Conservation (phyloP, 208 protist species). For the Acanthamoeba lugdunensis region DNA sequence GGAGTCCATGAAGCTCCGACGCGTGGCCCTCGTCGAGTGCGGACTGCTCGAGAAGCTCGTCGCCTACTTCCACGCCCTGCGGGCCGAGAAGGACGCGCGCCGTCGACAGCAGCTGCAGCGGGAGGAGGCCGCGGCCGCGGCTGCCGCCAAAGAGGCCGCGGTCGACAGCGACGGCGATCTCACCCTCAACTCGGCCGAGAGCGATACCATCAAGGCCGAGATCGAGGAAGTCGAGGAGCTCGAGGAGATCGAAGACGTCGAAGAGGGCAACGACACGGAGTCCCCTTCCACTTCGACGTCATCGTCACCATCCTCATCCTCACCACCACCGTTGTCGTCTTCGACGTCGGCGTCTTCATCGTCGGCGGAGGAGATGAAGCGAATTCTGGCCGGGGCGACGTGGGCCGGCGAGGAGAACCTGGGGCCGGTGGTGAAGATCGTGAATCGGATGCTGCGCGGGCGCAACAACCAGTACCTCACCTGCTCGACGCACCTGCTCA, state of each 20-base stretch:
- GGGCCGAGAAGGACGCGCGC: neutral
- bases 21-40: constrained; percentile 21
- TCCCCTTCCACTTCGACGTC: too few species aligned
- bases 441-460: constrained; percentile 36
- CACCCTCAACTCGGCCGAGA: constrained; percentile 10
- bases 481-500: constrained; percentile 34
- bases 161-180: constrained; percentile 5
- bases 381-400: constrained; percentile 8
- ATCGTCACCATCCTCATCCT: neutral
- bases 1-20: constrained; percentile 47
- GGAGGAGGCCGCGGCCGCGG: neutral
- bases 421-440: constrained; percentile 58
- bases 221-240: neutral
- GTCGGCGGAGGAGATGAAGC: neutral
- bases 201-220: neutral
- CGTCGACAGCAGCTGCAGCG: neutral
- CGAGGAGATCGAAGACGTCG: neutral
- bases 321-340: neutral
- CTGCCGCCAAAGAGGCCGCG: neutral
- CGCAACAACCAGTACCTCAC: constrained; percentile 47
- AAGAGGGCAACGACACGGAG: neutral
- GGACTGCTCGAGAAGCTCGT: constrained; percentile 1
- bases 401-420: constrained; percentile 53
- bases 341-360: neutral
- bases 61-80: constrained; percentile 20